Evolutionary conservation across 768 basidiomycete species (phyloP), one percentile per base, ranked within the genome.

Genomic region (Amanita rimosa): DNA sequence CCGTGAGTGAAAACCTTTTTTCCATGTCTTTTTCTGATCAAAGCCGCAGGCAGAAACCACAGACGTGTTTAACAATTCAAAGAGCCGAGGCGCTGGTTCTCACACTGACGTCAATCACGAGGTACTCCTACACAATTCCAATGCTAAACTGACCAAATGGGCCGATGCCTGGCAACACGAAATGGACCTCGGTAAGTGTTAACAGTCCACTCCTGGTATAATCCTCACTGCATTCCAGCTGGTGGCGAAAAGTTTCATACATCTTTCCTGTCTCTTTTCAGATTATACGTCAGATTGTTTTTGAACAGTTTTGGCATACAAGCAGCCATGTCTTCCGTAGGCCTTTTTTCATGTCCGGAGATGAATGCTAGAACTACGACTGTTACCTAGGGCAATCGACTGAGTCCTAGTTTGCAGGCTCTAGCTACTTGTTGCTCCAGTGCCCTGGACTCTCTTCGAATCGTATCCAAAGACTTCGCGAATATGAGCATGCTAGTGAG

Each of bases 281-380:
- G 84, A 43, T 69, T 87, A 27, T 77, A 91, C 60, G 83, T 87
- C 44, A 73, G 83, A 52, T 71, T 92, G 44, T 91, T 90, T 66
- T 64, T 91, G 60, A 91, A 91, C 62, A 86, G 84, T 54, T 85
- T 89, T 61, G 88, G 85, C 22, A 78, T 89, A 42, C 81, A 84
- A 55, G 72, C 75, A 16, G 73, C 77, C 31, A 71, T 81, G 63
- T 61, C 69, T 46, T 71, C 78, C 46, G 83, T 77, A 56, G 57
- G 76, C 67, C 14, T 21, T 51, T 51, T 34, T 16, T 9, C 29
- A 36, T 50, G 45, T 24, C 34, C n/a, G 22, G 45, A 31, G 39
- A 36, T 35, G 40, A 34, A 42, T 19, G 17, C 45, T 14, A 11
- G 13, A 43, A 35, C 42, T 40, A 42, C 44, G 49, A 41, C 49